These are phyloP conservation scores for Areca catechu DNA, from an alignment of 176 grass and related monocot genomes.

Conservation along the genomic window DNA sequence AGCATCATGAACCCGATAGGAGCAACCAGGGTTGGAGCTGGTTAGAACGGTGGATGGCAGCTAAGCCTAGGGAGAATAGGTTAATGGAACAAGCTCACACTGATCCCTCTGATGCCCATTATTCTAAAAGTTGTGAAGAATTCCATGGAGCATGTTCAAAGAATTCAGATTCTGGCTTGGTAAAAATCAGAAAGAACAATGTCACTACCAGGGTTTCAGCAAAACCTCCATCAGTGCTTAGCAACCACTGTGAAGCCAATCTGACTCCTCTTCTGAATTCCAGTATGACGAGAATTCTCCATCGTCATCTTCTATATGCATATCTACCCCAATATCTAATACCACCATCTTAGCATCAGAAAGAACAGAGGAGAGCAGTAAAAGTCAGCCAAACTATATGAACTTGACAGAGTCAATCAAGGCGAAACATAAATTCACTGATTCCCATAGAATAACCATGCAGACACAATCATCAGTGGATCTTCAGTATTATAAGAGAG, in stretches of 20 bases:
- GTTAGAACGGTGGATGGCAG: slow-evolving; percentile 1
- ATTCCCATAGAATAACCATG: slow-evolving; percentile 13
- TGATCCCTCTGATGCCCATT: background rate
- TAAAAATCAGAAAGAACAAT: slow-evolving; percentile 65
- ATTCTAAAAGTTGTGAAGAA: background rate
- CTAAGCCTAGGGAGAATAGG: slow-evolving; percentile 1
- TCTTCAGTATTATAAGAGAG: background rate
- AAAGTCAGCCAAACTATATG: slow-evolving; percentile 39
- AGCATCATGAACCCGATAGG: background rate
- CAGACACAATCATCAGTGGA: background rate
- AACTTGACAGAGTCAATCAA: background rate
- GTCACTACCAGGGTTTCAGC: slow-evolving; percentile 47
- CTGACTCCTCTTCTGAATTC: slow-evolving; percentile 56
- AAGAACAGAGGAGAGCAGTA: slow-evolving; percentile 24
- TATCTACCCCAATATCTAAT: background rate
- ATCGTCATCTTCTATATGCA: slow-evolving; percentile 53
- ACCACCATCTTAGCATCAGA: background rate
- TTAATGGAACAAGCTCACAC: background rate
- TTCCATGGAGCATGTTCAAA: background rate
- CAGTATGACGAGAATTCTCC: slow-evolving; percentile 38
- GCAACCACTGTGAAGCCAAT: slow-evolving; percentile 16
- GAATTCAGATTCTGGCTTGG: slow-evolving; percentile 23
- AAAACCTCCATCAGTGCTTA: slow-evolving; percentile 32
- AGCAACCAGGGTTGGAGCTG: background rate
- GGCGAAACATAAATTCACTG: slow-evolving; percentile 36